Base-by-base conservation (phyloP, 148 eudicot genomes). In the Rhododendron molle region DNA sequence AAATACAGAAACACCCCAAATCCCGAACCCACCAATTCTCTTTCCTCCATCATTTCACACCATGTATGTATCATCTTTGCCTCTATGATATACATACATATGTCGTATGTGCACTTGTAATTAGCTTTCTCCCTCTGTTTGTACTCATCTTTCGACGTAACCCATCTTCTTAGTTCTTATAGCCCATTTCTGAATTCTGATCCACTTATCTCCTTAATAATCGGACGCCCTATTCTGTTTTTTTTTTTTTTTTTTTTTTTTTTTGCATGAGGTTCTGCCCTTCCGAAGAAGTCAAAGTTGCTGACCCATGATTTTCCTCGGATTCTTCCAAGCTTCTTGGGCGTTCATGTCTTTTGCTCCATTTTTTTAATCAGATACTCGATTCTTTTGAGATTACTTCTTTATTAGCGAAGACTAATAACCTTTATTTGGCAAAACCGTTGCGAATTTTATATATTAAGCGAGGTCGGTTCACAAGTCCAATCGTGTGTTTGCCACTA, bases 241-340 rank as follows among this genome's bases (percentile, higher is more conserved):
- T 32, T 13, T n/a, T 1, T 15, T 5, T 80, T 80, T 23, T 46
- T 30, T 38, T 38, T 38, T 5, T 80, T 80, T 23, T 46, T 30
- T 38, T 38, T 38, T 38, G 40, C 40, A 23, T 7, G 2, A 14
- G 13, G 4, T 32, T 49, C 65, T 52, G 12, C 21, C 28, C 69
- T 49, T 73, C 50, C 67, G 9, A 28, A 84, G 23, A 76, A 60
- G n/a, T 73, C 82, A 58, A 78, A 44, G 43, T 83, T 65, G 23
- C 76, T 23, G 54, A 65, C 50, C 28, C 28, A 30, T 34, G 32
- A 30, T 85, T 79, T 62, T 71, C 34, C 44, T 85, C 47, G 47
- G 86, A 56, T 60, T 78, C 80, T 40, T 84, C 86, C 81, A n/a
- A 52, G 34, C 56, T 73, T n/a, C 73, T 36, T 73, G 49, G 82